These are phyloP conservation scores for Diacronema lutheri DNA, from an alignment of 78 protist genomes.

Conservation along the genomic window DNA sequence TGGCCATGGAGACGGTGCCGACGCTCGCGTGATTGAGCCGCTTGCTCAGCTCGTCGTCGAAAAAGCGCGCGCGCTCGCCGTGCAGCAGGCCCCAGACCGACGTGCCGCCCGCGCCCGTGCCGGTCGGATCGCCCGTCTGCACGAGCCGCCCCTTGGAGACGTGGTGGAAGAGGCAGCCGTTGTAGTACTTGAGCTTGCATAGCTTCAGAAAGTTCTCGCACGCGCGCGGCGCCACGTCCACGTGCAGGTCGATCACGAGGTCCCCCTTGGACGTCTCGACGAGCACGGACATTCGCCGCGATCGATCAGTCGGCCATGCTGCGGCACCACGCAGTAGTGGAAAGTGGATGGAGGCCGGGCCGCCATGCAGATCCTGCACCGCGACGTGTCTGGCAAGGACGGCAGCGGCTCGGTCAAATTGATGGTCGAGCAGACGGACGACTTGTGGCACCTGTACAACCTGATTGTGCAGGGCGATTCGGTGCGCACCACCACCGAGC, in stretches of 20 bases:
- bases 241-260: conserved; percentile 86
- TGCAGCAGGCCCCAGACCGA: conserved; percentile 70
- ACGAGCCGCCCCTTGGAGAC: conserved; percentile 77
- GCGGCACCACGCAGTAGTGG: too few species aligned
- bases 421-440: conserved; percentile 38
- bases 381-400: too few species aligned
- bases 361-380: too few species aligned
- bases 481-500: conserved; percentile 16
- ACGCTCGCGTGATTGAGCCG: conserved; percentile 22
- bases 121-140: conserved; percentile 92
- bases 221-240: conserved; percentile 76
- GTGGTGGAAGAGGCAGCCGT: conserved; percentile 75
- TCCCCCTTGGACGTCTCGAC: conserved; percentile 93
- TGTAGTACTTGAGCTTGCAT: conserved; percentile 94
- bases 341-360: too few species aligned
- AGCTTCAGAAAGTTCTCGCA: conserved; percentile 89
- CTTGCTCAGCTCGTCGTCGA: conserved; percentile 77
- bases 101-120: conserved; percentile 85
- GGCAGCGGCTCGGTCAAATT: conserved; percentile 7
- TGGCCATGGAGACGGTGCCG: conserved; percentile 59
- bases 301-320: too few species aligned
- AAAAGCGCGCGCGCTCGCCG: conserved; percentile 68
- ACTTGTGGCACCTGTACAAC: conserved; percentile 61
- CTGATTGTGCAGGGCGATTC: conserved; percentile 32
- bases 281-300: conserved; percentile 62